Evolutionary conservation across 352 stramenopile species (phyloP), one percentile per base, ranked within the genome.

Genomic region (Phytophthora tentaculata): DNA sequence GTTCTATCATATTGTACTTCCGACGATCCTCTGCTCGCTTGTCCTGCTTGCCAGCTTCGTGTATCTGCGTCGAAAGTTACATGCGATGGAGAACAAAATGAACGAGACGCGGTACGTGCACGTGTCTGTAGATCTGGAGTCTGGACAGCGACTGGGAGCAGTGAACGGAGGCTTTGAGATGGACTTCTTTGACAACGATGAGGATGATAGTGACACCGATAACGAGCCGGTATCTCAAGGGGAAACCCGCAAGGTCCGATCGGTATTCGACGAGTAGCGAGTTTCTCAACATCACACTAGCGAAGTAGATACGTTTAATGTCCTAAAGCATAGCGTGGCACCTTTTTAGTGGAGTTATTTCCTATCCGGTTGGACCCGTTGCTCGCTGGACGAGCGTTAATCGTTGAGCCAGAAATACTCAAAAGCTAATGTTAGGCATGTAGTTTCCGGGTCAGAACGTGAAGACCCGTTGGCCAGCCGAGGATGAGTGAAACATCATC

Each of bases 71-170:
- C 56, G 74, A 5, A 74, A 63, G 14, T 35, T 83, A 9, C 59
- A 79, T 16, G 61, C 35, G 13, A 81, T 87, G 76, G 71, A 84
- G 60, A 69, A 76, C 62, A 68, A 71, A 54, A 86, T 82, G 76
- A 73, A 82, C 56, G 76, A 77, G 26, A 78, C 70, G 2, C 32
- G 67, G 17, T 86, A 84, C 49, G 79, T 84, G 45, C 76, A 86
- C 55, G 76, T 86, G 22, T 76, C 67, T 4, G 76, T 84, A 5
- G 76, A 86, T n/a, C 68, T 80, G 16, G 76, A 80, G 44, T 76
- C 75, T 20, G 75, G 77, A 14, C 49, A 74, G 8, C 50, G 74
- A 24, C 22, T 74, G 4, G 71, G 69, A 14, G 56, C 56, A 14
- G 62, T 71, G 29, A 75, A 80, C 14, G 60, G 69, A 32, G 70